Conservation (phyloP, 345 rosid genomes). For the Boechera stricta region DNA sequence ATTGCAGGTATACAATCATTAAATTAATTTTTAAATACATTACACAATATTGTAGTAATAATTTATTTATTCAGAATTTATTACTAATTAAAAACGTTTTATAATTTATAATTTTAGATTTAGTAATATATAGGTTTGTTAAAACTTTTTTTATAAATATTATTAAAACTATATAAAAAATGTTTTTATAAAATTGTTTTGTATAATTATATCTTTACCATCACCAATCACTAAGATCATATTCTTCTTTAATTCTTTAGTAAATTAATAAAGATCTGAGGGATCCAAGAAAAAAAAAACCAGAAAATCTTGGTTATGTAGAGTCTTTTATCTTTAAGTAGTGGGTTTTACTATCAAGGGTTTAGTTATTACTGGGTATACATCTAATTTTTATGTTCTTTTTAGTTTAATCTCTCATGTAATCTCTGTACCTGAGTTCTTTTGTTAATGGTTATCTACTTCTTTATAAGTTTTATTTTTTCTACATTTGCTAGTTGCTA, state of each 20-base stretch:
- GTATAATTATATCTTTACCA: slow-evolving; percentile 7
- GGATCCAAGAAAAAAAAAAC: background rate
- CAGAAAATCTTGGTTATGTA: slow-evolving; percentile 7
- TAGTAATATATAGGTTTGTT: too few relatives aligned
- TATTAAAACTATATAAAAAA: too few relatives aligned
- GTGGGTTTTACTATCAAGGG: slow-evolving; percentile 32
- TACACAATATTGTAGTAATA: too few relatives aligned
- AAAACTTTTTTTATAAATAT: too few relatives aligned
- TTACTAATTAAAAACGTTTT: too few relatives aligned
- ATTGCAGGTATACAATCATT: too few relatives aligned
- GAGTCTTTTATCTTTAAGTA: slow-evolving; percentile 18
- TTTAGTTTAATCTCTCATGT: slow-evolving; percentile 24
- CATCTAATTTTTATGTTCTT: slow-evolving; percentile 24
- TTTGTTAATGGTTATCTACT: slow-evolving; percentile 34
- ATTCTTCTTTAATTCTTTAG: slow-evolving; percentile 17
- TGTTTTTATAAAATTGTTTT: too few relatives aligned
- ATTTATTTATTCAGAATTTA: too few relatives aligned
- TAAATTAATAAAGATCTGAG: slow-evolving; percentile 6
- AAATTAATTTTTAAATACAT: too few relatives aligned
- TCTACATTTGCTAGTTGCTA: background rate
- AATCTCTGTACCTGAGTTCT: slow-evolving; percentile 13
- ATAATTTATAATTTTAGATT: too few relatives aligned
- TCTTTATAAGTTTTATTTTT: background rate
- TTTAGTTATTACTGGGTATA: slow-evolving; percentile 41
- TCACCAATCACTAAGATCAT: slow-evolving; percentile 30